Base-by-base conservation (phyloP, 139 green algal genomes). In the Closterium sp. region DNA sequence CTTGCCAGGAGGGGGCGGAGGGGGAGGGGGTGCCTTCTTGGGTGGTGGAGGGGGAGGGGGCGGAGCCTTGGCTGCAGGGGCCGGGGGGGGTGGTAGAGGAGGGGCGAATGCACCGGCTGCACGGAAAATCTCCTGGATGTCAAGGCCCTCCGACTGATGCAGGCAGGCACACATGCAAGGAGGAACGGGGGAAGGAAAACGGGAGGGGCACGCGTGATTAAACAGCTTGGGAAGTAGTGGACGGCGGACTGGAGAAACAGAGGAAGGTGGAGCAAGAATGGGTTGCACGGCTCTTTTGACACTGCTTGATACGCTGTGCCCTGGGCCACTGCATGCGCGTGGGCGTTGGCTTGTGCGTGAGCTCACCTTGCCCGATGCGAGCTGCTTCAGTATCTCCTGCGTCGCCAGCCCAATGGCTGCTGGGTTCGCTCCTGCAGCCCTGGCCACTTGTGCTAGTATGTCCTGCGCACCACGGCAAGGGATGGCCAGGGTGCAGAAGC, bases 371-470 rank as follows among this genome's bases (percentile, higher is more conserved):
- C 81, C 81, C 28, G n/a, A 34, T n/a, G 87, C 33, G 12, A 90
- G 33, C 87, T 90, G 87, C 28, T 31, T 30, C 28, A 90, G 84
- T 25, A 90, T 34, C 33, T 90, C 87, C 32, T 90, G 87, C 8
- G 87, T 66, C 9, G 64, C 64, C 64, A 84, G 84, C 28, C 64
- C 87, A 33, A 84, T 34, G 64, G 38, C 38, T 16, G 38, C 38
- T 66, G 38, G 38, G 38, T 66, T 90, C 2, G 28, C 84, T 5
- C 32, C 30, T 90, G 31, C 64, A 5, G 81, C 81, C 81, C 21
- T 85, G 81, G n/a, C 81, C 81, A 85, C n/a, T 85, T 85, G 81
- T 31, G n/a, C 81, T 8, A 85, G 21, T 10, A 85, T 85, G 81
- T 32, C n/a, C 81, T 85, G 81, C 81, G 30, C 81, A 32, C n/a